A percentile compares a stretch with the other conserved stretches of the same genome.
Conservation (phyloP, 2,329 filamentous ascomycete species). For the Cercospora brassicicola region DNA sequence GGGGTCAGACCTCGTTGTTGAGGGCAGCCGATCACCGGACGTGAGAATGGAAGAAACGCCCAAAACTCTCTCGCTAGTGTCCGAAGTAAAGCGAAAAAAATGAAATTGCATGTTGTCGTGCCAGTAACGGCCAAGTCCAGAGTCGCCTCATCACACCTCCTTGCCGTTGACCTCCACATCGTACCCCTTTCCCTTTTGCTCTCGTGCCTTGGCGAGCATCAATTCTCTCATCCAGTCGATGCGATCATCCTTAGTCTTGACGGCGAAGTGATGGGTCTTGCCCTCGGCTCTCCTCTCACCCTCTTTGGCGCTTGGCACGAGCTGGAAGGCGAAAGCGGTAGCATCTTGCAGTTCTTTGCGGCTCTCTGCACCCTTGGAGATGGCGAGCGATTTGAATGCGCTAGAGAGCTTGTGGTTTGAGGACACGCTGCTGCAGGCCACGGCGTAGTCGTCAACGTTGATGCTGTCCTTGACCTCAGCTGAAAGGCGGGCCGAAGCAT, state of each 20-base stretch:
- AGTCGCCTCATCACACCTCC: slow-evolving; percentile 13
- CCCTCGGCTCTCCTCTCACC: slow-evolving; percentile 32
- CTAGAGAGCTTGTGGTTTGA: slow-evolving; percentile 79
- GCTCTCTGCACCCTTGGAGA: slow-evolving; percentile 54
- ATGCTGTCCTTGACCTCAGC: slow-evolving; percentile 75
- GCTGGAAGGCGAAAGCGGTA: slow-evolving; percentile 76
- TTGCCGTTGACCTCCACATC: slow-evolving; percentile 76
- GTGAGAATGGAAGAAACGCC: neutral
- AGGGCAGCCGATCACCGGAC: neutral
- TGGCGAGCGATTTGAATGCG: slow-evolving; percentile 75
- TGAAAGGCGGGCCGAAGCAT: slow-evolving; percentile 53
- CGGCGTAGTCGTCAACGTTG: slow-evolving; percentile 85
- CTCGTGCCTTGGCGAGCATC: slow-evolving; percentile 84
- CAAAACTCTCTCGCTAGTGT: slow-evolving; percentile 2
- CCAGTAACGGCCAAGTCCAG: neutral
- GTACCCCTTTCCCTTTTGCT: slow-evolving; percentile 79
- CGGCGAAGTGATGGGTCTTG: slow-evolving; percentile 93
- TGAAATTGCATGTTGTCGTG: neutral
- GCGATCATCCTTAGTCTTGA: slow-evolving; percentile 79
- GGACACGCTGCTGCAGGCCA: slow-evolving; percentile 76
- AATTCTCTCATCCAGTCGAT: slow-evolving; percentile 97
- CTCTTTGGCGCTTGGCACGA: slow-evolving; percentile 65
- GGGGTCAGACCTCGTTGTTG: neutral
- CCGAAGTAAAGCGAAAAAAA: neutral
- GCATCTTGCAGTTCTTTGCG: slow-evolving; percentile 45